Percentiles rank a stretch among this genome's conserved stretches.
These are phyloP conservation scores for Pythium grandisporangium DNA, from an alignment of 352 stramenopile species.

Conservation along the genomic window DNA sequence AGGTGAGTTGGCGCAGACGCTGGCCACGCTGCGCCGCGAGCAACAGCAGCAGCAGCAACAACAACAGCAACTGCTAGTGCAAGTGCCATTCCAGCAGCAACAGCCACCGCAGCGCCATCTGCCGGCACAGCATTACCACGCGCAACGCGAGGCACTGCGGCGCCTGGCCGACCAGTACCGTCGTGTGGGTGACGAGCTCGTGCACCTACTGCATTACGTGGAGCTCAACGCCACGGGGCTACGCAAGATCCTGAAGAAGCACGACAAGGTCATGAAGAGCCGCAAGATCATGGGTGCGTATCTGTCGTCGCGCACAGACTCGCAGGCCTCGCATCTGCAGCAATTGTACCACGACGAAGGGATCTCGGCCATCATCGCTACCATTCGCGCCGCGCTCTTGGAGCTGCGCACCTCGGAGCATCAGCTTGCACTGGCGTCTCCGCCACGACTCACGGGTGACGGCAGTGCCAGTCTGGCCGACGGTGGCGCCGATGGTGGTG, in stretches of 20 bases:
- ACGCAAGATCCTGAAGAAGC: constrained; percentile 88
- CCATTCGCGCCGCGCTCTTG: constrained; percentile 55
- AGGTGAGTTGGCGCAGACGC: constrained; percentile 70
- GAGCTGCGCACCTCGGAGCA: constrained; percentile 52
- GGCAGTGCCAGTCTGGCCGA: too few species aligned
- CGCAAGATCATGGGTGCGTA: constrained; percentile 85
- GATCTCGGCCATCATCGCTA: constrained; percentile 84
- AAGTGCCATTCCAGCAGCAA: too few species aligned
- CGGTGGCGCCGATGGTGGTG: background rate
- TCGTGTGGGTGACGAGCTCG: constrained; percentile 67
- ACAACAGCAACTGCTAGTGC: too few species aligned
- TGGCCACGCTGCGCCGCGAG: constrained; percentile 35
- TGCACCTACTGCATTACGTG: constrained; percentile 78
- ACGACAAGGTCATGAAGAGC: constrained; percentile 79
- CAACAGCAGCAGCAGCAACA: constrained; percentile 33
- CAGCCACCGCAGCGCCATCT: too few species aligned
- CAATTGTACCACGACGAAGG: constrained; percentile 83
- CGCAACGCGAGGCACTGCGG: constrained; percentile 65
- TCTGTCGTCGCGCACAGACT: constrained; percentile 69
- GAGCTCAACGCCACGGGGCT: constrained; percentile 83
- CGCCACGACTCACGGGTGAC: too few species aligned
- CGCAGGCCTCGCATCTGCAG: constrained; percentile 75
- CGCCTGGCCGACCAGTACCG: constrained; percentile 52
- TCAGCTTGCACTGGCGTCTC: too few species aligned
- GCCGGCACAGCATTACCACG: too few species aligned